These are phyloP conservation scores for Sporothrix euskadiensis DNA, from an alignment of 2,329 filamentous ascomycete genomes.

Conservation along the genomic window DNA sequence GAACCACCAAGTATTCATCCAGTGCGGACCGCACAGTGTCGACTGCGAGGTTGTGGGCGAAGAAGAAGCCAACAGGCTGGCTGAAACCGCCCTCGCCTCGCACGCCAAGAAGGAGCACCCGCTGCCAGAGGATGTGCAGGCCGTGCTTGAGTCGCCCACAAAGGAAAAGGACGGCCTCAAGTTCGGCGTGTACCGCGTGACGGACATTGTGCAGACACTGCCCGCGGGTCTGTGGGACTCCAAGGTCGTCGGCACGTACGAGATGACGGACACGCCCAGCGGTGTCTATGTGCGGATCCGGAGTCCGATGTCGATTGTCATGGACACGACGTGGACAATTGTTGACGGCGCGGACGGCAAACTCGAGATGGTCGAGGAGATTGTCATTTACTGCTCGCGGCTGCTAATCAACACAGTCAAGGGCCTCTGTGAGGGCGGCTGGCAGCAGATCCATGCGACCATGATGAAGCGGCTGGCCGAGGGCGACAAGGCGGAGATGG, in stretches of 20 bases:
- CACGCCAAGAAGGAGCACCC: conserved; percentile 31
- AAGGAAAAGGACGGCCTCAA: conserved; percentile 33
- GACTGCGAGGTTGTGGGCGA: conserved; percentile 44
- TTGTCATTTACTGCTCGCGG: conserved; percentile 53
- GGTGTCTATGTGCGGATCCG: conserved; percentile 55
- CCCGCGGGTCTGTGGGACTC: conserved; percentile 58
- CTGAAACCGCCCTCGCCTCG: conserved; percentile 37
- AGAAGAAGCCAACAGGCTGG: conserved; percentile 36
- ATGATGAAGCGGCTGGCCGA: conserved; percentile 46
- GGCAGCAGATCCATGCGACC: conserved; percentile 53
- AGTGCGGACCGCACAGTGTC: conserved; percentile 54
- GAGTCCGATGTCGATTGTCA: conserved; percentile 52
- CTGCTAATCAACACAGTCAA: conserved; percentile 53
- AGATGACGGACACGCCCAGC: conserved; percentile 50
- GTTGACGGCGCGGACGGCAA: conserved; percentile 37
- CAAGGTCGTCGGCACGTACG: conserved; percentile 55
- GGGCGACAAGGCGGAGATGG: conserved; percentile 13
- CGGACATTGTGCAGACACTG: conserved; percentile 53
- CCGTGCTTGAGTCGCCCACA: conserved; percentile 17
- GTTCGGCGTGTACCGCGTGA: conserved; percentile 50
- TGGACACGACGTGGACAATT: conserved; percentile 56
- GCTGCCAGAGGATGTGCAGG: conserved; percentile 27
- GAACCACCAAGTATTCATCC: conserved; percentile 54
- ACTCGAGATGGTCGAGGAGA: conserved; percentile 52
- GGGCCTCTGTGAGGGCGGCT: conserved; percentile 53